Evolutionary conservation across 345 rosid genomes (phyloP).

Genomic region (Toxicodendron radicans): DNA sequence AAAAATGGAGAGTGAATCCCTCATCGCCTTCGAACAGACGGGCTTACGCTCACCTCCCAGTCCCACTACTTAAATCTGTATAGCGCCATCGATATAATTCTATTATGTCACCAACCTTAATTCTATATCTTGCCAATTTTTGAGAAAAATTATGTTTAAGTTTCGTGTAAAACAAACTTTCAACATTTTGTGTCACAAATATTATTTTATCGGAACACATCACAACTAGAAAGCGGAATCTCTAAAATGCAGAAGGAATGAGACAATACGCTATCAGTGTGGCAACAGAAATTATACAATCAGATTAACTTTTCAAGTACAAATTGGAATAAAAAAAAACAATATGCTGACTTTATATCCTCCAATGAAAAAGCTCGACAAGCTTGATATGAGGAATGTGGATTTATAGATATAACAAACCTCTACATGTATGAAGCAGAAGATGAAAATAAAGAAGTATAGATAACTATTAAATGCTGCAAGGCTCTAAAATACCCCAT

Average conservation of each 20-base stretch:
- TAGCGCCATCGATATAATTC: neutral
- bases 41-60: neutral
- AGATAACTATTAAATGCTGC: constrained; percentile 14
- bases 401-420: constrained; percentile 22
- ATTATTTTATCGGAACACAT: neutral
- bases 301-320: neutral
- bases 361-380: constrained; percentile 1
- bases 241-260: neutral
- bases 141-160: too few species aligned
- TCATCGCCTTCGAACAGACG: too few species aligned
- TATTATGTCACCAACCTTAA: neutral
- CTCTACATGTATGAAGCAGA: constrained; percentile 19
- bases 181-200: neutral
- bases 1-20: too few species aligned
- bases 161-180: too few species aligned
- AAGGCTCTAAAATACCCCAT: constrained; percentile 9
- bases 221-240: neutral
- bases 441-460: constrained; percentile 10
- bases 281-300: neutral
- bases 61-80: neutral
- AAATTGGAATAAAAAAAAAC: neutral
- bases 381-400: constrained; percentile 20
- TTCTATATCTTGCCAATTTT: too few species aligned
- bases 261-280: too few species aligned
- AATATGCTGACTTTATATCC: neutral